A percentile compares a stretch with the other conserved stretches of the same genome.
These are phyloP conservation scores for Coemansia sp. DNA, from an alignment of 192 early-diverging fungal species.

Conservation along the genomic window DNA sequence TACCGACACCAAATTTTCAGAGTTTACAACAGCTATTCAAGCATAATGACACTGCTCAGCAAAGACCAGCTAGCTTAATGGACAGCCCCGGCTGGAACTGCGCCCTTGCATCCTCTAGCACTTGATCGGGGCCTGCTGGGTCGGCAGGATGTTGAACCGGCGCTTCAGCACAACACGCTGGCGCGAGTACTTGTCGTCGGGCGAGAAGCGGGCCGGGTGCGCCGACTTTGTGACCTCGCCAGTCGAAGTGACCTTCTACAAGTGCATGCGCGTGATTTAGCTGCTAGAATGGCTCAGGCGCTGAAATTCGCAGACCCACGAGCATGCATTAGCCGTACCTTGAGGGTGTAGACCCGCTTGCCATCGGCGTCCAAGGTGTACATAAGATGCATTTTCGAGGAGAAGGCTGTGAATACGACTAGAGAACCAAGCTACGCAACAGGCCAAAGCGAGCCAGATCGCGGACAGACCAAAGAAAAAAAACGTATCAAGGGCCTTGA, in stretches of 20 bases:
- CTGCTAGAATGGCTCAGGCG: not conserved
- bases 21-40: no score
- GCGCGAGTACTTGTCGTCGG: constrained; percentile 98
- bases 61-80: no score
- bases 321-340: constrained; percentile 47
- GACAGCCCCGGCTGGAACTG: no score
- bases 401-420: no score
- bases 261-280: no score
- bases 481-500: no score
- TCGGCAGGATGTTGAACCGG: constrained; percentile 81
- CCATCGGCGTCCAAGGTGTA: constrained; percentile 71
- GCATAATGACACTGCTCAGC: no score
- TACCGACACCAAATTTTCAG: no score
- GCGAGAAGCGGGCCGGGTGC: constrained; percentile 98
- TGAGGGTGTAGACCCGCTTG: constrained; percentile 94
- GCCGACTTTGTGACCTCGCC: constrained; percentile 92
- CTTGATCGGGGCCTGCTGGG: constrained; percentile 53
- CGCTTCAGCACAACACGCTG: constrained; percentile 96
- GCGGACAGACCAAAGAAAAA: not conserved
- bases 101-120: no score
- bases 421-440: no score
- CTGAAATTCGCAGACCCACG: not conserved
- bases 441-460: no score
- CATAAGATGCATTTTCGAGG: constrained; percentile 92
- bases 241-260: constrained; percentile 72